Base-by-base conservation (phyloP, 164 flowering plant species). In the Brasenia schreberi region DNA sequence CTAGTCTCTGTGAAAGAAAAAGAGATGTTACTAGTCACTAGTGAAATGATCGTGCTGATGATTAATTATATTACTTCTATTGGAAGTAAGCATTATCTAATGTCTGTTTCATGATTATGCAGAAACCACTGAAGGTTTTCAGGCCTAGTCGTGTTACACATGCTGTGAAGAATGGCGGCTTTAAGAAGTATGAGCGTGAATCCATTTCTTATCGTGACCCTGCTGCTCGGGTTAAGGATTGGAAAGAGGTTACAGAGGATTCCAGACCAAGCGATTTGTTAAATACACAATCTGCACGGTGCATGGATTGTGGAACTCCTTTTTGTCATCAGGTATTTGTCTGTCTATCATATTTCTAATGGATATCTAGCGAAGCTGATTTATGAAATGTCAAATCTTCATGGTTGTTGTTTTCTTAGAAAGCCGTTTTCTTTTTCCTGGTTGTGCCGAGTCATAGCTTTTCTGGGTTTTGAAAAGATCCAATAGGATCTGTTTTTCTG, bases 221-320 rank as follows among this genome's bases (percentile, higher is more conserved):
- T 63, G 78, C 68, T 72, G 80, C 69, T 62, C 82, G 99, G 63
- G 79, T 92, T 75, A 79, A 79, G 66, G 99, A 92, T 69, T 95
- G 94, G 94, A 76, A 88, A 59, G 99, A 95, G 77, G 99, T 95
- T 56, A 88, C 83, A 90, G 87, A 79, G 74, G 84, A 84, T 66
- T 18, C 87, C 59, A 83, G 83, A 67, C 98, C 97, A 17, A 85
- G 87, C 10, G 82, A 84, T 18, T 84, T 92, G 63, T 67, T 95
- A 19, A 90, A 85, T 67, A 95, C 98, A 7, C 99, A 95, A 61
- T 86, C 99, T 7, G 99, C 99, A 16, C 96, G 99, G 52, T 95
- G 99, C 81, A 95, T 95, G 99, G 99, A 95, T 72, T 95, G 99
- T 81, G 99, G 99, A 62, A 95, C 99, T 72, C 99, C 99, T 33